Base-by-base conservation (phyloP, 345 rosid genomes). In the Conringia planisiliqua region DNA sequence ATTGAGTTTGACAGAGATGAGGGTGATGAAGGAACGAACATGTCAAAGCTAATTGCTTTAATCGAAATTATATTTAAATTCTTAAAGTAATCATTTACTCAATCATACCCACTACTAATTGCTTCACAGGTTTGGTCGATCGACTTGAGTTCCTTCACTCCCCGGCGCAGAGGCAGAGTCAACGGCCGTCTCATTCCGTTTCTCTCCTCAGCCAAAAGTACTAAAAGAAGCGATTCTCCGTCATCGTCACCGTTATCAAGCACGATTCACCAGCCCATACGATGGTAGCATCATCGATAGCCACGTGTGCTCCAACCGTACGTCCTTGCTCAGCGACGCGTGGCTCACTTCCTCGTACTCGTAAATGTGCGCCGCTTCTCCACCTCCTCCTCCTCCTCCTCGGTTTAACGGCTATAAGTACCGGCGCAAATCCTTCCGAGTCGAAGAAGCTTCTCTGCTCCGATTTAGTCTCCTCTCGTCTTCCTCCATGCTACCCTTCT, bases 291-390 rank as follows among this genome's bases (percentile, higher is more conserved):
- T 51, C 42, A 42, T 4, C 14, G 14, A 16, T 33, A 26, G 57
- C 51, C 64, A 75, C 78, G 67, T 74, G 20, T 36, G 6, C 4
- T 42, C 70, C 79, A 62, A 44, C 18, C 64, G 0, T 30, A 68
- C 48, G 57, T 0, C 50, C 70, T 75, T 32, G 50, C 64, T 61
- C 35, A 52, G 6, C 43, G 46, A 70, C 61, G 30, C 71, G 76
- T 70, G 75, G 47, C 65, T 42, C 68, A n/a, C 69, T 17, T n/a
- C 48, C 63, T 60, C 63, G 74, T 48, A 75, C 29, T 9, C 51
- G 54, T 13, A 30, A 17, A 48, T 50, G 38, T 12, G 62, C 56
- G 65, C 30, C 48, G 64, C 48, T 47, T 6, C 38, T 26, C 8
- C 63, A 30, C 68, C 29, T 59, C 16, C 17, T 39, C 22, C 13